Base-by-base conservation (phyloP, 345 rosid species). In the Populus alba region DNA sequence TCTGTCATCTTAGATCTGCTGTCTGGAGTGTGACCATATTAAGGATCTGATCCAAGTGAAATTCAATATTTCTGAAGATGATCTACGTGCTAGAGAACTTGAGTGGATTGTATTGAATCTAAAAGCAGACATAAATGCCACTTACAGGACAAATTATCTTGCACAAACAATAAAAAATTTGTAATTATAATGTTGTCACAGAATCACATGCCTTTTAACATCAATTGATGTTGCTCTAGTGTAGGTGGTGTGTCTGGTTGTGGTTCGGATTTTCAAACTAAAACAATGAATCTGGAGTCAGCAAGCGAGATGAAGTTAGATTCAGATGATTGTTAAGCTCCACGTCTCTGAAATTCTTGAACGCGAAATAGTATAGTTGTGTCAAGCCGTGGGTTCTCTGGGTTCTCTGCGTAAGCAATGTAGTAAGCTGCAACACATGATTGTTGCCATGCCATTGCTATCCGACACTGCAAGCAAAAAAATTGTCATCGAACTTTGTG, bases 361-460 rank as follows among this genome's bases (percentile, higher is more conserved):
- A 94, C 76, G 25, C 97, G 91, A 77, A 15, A 55, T 17, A 92
- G 90, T 83, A 94, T 90, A 0, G 93, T 88, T 3, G 77, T 27
- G 45, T 90, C 92, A 27, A 90, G 87, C 18, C 84, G 79, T 41
- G 57, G 70, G 75, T 70, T 86, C 38, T 84, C 82, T 37, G 92
- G 90, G 79, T 89, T 89, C 86, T 92, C 97, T 8, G 92, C 83
- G n/a, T 92, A 94, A 72, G 92, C 95, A 25, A 90, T 89, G 72
- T 91, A 95, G 87, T 93, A 93, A 15, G 97, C 98, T 27, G 89
- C 78, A 63, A 95, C 90, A 73, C 97, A 91, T 2, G 94, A 95
- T 80, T 91, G 97, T 39, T 87, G 75, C 98, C 95, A 91, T 16
- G 88, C 90, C 90, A 90, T 79, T 38, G 81, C 94, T 78, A 92